phyloP scores from a whole-genome alignment of 257 asterid species.

The Catharanthus roseus region DNA sequence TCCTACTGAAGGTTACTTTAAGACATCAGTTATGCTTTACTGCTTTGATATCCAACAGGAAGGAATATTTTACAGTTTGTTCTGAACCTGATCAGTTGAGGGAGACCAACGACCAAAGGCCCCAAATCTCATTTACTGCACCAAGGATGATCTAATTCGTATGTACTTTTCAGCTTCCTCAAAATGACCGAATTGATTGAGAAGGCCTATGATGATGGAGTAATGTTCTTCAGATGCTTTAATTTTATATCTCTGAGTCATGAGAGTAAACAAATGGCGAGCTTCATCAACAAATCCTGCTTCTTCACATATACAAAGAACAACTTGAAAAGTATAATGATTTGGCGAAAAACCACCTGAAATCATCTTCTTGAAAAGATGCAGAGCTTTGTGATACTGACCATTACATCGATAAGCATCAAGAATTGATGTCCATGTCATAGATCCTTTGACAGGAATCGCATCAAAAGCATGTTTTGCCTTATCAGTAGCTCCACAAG shows the following conservation, averaged over 20 bases:
- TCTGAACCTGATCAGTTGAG: background rate
- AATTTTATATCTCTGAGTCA: constrained; percentile 53
- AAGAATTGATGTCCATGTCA: constrained; percentile 82
- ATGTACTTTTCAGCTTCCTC: constrained; percentile 62
- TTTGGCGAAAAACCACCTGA: constrained; percentile 65
- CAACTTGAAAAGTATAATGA: constrained; percentile 58
- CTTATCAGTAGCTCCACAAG: constrained; percentile 39
- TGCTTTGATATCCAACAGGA: background rate
- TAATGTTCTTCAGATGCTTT: constrained; percentile 68
- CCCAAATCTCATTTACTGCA: background rate
- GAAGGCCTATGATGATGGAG: constrained; percentile 45
- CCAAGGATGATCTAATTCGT: constrained; percentile 42
- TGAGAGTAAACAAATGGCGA: constrained; percentile 34
- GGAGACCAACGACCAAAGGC: background rate
- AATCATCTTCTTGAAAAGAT: constrained; percentile 56
- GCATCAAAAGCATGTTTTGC: constrained; percentile 54
- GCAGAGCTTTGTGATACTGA: constrained; percentile 45
- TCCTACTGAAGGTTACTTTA: background rate
- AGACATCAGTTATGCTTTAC: background rate
- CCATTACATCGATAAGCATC: constrained; percentile 57
- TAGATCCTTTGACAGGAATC: constrained; percentile 59
- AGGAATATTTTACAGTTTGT: background rate
- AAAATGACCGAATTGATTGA: constrained; percentile 41
- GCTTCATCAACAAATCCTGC: constrained; percentile 84
- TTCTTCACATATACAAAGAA: constrained; percentile 49